Percentiles rank a stretch among this genome's conserved stretches.
Evolutionary conservation across 345 rosid species (phyloP).

Genomic region (Linum trigynum): DNA sequence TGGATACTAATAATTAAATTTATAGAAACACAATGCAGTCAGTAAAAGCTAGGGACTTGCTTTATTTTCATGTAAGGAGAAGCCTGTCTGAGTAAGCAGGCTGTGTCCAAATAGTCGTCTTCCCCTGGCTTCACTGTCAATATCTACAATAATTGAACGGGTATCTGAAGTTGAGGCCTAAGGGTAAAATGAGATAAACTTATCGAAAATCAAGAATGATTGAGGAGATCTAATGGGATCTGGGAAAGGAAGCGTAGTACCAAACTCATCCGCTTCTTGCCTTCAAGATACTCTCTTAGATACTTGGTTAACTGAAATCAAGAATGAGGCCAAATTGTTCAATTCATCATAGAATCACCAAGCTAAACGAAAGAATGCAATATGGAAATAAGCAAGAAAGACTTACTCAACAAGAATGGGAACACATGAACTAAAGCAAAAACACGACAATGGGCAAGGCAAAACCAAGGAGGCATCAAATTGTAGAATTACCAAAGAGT

Average conservation of each 20-base stretch:
- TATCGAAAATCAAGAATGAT: background rate
- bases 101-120: conserved; percentile 68
- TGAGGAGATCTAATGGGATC: background rate
- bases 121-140: conserved; percentile 75
- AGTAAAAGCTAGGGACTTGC: conserved; percentile 24
- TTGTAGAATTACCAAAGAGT: conserved; percentile 55
- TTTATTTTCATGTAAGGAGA: conserved; percentile 83
- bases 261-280: conserved; percentile 83
- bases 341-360: background rate
- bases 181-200: background rate
- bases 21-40: conserved; percentile 7
- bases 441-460: background rate
- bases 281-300: conserved; percentile 79
- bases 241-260: conserved; percentile 34
- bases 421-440: background rate
- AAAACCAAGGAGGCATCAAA: background rate
- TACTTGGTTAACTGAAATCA: conserved; percentile 64
- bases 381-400: background rate
- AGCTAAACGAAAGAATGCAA: background rate
- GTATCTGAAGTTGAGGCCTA: background rate
- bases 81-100: conserved; percentile 66
- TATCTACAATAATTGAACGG: conserved; percentile 36
- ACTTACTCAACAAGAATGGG: background rate
- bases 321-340: conserved; percentile 12
- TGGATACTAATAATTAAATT: background rate